Percentiles rank a stretch among this genome's conserved stretches.
phyloP scores from a whole-genome alignment of 208 protist genomes.

The Tritrichomonas musculus region DNA sequence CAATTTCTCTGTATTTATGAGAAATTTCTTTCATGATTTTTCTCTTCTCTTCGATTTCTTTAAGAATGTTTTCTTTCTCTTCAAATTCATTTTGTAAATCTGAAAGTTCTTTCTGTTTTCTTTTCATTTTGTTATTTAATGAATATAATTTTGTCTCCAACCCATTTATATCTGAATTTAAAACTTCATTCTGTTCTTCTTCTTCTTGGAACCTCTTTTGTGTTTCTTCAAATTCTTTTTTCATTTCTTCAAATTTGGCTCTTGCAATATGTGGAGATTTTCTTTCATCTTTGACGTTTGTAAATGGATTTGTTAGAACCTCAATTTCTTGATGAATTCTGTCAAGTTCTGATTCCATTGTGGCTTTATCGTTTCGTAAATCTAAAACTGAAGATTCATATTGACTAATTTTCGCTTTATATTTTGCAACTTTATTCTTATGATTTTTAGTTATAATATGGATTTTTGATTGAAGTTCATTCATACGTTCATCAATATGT shows the following conservation, averaged over 20 bases:
- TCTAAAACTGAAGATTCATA: too few relatives aligned
- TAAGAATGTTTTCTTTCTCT: neutral
- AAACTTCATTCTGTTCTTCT: neutral
- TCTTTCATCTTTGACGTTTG: neutral
- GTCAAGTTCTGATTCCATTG: neutral
- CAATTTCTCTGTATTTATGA: too few relatives aligned
- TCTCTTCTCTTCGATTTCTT: neutral
- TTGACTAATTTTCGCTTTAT: neutral
- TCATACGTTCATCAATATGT: neutral
- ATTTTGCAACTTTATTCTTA: neutral
- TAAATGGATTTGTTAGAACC: neutral
- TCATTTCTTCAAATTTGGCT: neutral
- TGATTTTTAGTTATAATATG: neutral
- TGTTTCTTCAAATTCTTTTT: neutral
- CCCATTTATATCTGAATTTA: neutral
- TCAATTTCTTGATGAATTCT: neutral
- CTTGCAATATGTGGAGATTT: neutral
- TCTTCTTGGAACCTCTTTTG: neutral
- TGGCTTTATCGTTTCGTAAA: neutral
- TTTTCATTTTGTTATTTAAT: neutral
- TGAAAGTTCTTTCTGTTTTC: neutral
- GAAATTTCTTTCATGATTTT: too few relatives aligned
- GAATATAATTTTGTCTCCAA: neutral
- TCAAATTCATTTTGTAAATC: neutral
- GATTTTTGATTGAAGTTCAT: neutral